These are phyloP conservation scores for Monosporozyma aquatica DNA, from an alignment of 805 yeast genomes.

Conservation along the genomic window DNA sequence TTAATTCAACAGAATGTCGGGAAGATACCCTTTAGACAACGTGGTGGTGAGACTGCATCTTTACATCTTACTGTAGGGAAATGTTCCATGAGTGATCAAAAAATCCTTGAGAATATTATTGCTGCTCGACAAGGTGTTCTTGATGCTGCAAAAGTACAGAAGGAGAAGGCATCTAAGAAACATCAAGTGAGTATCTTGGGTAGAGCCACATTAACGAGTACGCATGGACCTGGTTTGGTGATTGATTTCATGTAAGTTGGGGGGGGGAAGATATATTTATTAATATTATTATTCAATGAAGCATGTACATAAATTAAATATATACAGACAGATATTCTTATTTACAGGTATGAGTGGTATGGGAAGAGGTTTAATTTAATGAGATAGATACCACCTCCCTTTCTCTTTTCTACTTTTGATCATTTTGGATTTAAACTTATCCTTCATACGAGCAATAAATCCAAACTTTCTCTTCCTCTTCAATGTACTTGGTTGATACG, in stretches of 20 bases:
- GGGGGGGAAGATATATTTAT: background rate
- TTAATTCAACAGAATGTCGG: slow-evolving; percentile 52
- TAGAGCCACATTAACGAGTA: slow-evolving; percentile 55
- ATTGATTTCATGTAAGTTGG: slow-evolving; percentile 38
- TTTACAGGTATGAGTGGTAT: too few species aligned
- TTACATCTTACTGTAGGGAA: slow-evolving; percentile 67
- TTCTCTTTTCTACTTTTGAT: slow-evolving; percentile 70
- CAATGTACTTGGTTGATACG: slow-evolving; percentile 87
- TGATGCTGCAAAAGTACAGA: slow-evolving; percentile 44
- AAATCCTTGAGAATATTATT: slow-evolving; percentile 60
- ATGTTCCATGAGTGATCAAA: slow-evolving; percentile 67
- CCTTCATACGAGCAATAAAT: slow-evolving; percentile 72
- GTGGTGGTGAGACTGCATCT: slow-evolving; percentile 33
- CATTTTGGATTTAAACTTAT: slow-evolving; percentile 68
- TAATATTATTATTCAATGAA: background rate
- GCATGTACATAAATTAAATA: slow-evolving; percentile 1
- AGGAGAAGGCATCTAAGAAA: slow-evolving; percentile 45
- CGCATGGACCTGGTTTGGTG: slow-evolving; percentile 73
- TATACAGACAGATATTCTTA: slow-evolving; percentile 1
- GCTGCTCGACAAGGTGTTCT: slow-evolving; percentile 57
- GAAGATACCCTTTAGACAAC: slow-evolving; percentile 71
- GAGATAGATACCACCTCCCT: slow-evolving; percentile 89
- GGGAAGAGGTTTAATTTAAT: too few species aligned
- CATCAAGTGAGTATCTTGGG: slow-evolving; percentile 52
- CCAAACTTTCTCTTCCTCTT: slow-evolving; percentile 88